phyloP scores from a whole-genome alignment of 345 rosid species.

The Citropsis articulata region DNA sequence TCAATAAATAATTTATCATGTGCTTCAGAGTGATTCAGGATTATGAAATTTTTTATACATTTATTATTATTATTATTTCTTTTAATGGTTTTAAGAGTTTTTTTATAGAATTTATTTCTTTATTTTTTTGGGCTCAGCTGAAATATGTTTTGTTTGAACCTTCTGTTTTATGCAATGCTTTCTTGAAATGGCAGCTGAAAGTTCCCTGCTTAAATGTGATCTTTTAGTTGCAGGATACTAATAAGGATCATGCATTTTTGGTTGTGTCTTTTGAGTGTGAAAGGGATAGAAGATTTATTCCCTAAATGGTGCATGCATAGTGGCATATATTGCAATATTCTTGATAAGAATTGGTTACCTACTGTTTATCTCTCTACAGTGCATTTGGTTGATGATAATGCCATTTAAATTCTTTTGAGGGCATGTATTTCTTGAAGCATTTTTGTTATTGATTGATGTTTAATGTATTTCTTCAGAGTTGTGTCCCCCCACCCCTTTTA shows the following conservation, averaged over 20 bases:
- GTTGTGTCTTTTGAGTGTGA: neutral
- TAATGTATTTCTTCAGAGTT: slow-evolving; percentile 2
- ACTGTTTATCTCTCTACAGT: neutral
- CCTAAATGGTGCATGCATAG: neutral
- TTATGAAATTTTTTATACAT: neutral
- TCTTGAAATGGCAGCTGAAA: neutral
- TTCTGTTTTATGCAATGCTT: neutral
- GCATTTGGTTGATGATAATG: neutral
- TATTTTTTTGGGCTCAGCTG: neutral
- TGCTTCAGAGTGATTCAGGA: neutral
- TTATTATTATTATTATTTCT: neutral
- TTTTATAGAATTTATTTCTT: neutral
- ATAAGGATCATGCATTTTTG: neutral
- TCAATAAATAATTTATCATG: neutral
- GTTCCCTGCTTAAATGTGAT: neutral
- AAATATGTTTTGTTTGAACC: neutral
- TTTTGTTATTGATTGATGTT: slow-evolving; percentile 16
- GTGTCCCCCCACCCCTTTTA: too few species aligned
- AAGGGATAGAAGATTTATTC: neutral
- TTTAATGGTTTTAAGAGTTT: neutral
- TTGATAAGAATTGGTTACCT: neutral
- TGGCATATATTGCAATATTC: neutral
- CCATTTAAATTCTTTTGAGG: neutral
- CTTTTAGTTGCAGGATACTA: neutral
- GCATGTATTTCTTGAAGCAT: neutral